Percentiles rank a stretch among this genome's conserved stretches.
These are phyloP conservation scores for Trichoderma arundinaceum DNA, from an alignment of 2,329 filamentous ascomycete species.

Conservation along the genomic window DNA sequence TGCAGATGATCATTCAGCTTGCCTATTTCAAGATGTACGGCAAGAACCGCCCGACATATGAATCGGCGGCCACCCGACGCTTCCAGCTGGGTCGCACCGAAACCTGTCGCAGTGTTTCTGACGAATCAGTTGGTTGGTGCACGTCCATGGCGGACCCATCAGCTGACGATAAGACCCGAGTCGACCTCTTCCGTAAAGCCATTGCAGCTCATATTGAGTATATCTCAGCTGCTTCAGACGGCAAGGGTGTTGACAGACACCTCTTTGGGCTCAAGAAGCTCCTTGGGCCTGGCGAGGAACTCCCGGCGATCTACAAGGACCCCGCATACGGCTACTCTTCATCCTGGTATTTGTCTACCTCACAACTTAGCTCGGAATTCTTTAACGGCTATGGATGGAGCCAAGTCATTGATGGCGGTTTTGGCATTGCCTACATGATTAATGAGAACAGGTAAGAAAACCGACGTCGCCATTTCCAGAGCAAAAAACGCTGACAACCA, in stretches of 20 bases:
- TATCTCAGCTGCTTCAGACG: slow-evolving; percentile 86
- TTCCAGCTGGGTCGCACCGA: slow-evolving; percentile 97
- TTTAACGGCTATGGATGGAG: slow-evolving; percentile 99
- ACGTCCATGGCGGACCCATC: slow-evolving; percentile 77
- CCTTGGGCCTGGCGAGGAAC: slow-evolving; percentile 76
- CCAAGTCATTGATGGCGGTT: slow-evolving; percentile 94
- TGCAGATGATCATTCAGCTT: slow-evolving; percentile 98
- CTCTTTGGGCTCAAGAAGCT: slow-evolving; percentile 97
- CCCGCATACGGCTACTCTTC: slow-evolving; percentile 82
- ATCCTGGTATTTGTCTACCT: slow-evolving; percentile 88
- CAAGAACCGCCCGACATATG: slow-evolving; percentile 96
- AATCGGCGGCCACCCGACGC: slow-evolving; percentile 90
- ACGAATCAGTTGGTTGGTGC: slow-evolving; percentile 91
- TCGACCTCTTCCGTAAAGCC: slow-evolving; percentile 80
- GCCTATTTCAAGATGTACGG: slow-evolving; percentile 99
- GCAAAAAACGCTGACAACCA: not conserved
- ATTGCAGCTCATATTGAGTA: slow-evolving; percentile 85
- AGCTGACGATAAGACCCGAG: slow-evolving; percentile 66
- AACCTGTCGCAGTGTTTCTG: slow-evolving; percentile 89
- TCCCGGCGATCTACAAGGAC: slow-evolving; percentile 85
- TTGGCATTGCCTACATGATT: slow-evolving; percentile 99
- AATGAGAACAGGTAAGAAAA: slow-evolving; percentile 83
- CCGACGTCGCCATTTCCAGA: not conserved
- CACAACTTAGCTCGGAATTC: slow-evolving; percentile 92
- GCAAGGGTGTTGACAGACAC: slow-evolving; percentile 92